Percentiles rank a stretch among this genome's conserved stretches.
Conservation (phyloP, 768 basidiomycete species). For the Trametes sanguinea region DNA sequence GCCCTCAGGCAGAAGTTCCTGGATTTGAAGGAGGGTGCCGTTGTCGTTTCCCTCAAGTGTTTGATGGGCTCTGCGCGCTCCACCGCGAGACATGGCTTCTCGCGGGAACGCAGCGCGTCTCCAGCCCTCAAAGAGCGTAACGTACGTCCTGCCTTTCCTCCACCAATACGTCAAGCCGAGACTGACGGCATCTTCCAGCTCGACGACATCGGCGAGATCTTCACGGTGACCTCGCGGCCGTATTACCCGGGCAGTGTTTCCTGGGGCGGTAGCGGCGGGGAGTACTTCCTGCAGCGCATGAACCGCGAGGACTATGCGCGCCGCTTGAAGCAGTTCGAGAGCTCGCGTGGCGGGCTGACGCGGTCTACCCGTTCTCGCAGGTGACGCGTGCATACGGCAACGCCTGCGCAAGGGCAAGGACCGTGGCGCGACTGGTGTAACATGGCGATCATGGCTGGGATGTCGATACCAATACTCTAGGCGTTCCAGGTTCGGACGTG, state of each 20-base stretch:
- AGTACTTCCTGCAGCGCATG: conserved; percentile 76
- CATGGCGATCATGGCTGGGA: too few species aligned
- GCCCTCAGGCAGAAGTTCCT: conserved; percentile 86
- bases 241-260: conserved; percentile 79
- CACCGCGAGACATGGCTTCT: conserved; percentile 74
- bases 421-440: too few species aligned
- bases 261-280: conserved; percentile 73
- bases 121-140: conserved; percentile 22
- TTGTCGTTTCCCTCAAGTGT: conserved; percentile 85
- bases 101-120: conserved; percentile 19
- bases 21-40: conserved; percentile 91
- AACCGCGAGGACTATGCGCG: conserved; percentile 71
- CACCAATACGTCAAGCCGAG: not conserved
- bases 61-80: conserved; percentile 77
- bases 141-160: conserved; percentile 2
- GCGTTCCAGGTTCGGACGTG: too few species aligned
- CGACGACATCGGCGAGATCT: conserved; percentile 80
- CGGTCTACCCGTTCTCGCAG: conserved; percentile 12
- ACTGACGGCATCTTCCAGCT: conserved; percentile 43
- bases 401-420: not conserved
- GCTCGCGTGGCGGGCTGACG: conserved; percentile 30
- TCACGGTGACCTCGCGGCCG: conserved; percentile 67
- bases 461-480: not conserved
- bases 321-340: conserved; percentile 59
- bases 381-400: not conserved